Evolutionary conservation across 2,329 filamentous ascomycete genomes (phyloP).

Genomic region (Pseudogymnoascus sp.): DNA sequence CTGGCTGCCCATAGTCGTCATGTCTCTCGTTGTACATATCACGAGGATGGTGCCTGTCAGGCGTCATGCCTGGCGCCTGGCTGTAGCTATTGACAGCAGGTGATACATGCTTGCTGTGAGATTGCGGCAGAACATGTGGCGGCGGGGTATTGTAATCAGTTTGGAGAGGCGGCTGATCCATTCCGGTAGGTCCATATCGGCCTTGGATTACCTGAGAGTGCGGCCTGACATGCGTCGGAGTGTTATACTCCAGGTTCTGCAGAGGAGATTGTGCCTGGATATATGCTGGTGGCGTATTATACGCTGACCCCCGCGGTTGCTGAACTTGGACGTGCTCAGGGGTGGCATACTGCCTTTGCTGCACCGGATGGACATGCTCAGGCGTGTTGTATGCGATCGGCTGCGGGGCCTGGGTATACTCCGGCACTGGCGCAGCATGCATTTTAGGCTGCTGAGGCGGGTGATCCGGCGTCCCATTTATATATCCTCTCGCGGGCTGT

Average conservation of each 20-base stretch:
- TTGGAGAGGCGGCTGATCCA: background rate
- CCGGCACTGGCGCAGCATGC: background rate
- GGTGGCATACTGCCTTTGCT: slow-evolving; percentile 25
- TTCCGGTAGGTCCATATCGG: background rate
- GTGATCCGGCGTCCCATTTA: background rate
- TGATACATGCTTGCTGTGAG: slow-evolving; percentile 12
- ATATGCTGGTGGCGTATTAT: slow-evolving; percentile 35
- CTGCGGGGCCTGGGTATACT: background rate
- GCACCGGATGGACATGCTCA: slow-evolving; percentile 15
- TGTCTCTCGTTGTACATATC: background rate
- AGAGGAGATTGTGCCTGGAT: slow-evolving; percentile 45
- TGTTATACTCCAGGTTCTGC: slow-evolving; percentile 38
- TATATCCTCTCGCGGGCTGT: background rate
- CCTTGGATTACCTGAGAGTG: background rate
- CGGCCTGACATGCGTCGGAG: slow-evolving; percentile 12
- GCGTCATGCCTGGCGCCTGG: background rate
- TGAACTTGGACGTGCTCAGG: slow-evolving; percentile 37
- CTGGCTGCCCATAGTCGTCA: background rate
- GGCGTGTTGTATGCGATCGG: background rate
- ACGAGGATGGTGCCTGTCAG: background rate
- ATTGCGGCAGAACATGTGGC: slow-evolving; percentile 13
- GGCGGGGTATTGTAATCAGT: background rate
- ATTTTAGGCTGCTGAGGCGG: background rate
- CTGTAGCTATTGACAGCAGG: background rate
- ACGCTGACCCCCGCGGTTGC: slow-evolving; percentile 28